Evolutionary conservation across 2,329 filamentous ascomycete genomes (phyloP).

Genomic region (Claviceps fusiformis): DNA sequence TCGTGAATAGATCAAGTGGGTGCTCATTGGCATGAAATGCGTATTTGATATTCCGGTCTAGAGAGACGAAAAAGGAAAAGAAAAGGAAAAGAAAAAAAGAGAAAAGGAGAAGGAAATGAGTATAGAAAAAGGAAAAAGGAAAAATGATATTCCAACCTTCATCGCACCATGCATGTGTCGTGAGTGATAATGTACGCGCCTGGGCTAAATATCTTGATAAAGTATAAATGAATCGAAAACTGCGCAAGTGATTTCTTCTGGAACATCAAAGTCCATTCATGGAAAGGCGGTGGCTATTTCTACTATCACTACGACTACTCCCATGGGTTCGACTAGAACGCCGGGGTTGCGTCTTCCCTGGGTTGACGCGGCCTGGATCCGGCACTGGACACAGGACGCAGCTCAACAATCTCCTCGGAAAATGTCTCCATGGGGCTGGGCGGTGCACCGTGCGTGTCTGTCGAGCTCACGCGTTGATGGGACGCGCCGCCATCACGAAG

Average conservation of each 20-base stretch:
- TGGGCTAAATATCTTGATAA: neutral
- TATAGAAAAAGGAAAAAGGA: no score
- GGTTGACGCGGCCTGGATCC: constrained; percentile 13
- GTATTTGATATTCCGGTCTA: neutral
- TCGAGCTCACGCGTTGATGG: constrained; percentile 17
- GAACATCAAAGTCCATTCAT: neutral
- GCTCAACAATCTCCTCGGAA: constrained; percentile 15
- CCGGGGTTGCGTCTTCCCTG: constrained; percentile 15
- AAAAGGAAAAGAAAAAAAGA: no score
- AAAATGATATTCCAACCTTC: no score
- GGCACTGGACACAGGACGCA: constrained; percentile 14
- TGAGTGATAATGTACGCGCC: no score
- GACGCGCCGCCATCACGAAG: constrained; percentile 13
- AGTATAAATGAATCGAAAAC: neutral
- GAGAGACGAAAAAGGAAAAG: no score
- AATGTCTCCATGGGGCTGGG: constrained; percentile 9
- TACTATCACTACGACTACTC: neutral
- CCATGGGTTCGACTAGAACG: constrained; percentile 11
- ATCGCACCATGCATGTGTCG: no score
- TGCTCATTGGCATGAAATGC: neutral
- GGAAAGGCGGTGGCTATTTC: neutral
- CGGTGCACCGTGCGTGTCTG: constrained; percentile 7
- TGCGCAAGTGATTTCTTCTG: neutral
- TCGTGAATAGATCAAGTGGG: no score
- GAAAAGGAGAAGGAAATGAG: no score